phyloP scores from a whole-genome alignment of 768 basidiomycete species.

The Hericium erinaceus region DNA sequence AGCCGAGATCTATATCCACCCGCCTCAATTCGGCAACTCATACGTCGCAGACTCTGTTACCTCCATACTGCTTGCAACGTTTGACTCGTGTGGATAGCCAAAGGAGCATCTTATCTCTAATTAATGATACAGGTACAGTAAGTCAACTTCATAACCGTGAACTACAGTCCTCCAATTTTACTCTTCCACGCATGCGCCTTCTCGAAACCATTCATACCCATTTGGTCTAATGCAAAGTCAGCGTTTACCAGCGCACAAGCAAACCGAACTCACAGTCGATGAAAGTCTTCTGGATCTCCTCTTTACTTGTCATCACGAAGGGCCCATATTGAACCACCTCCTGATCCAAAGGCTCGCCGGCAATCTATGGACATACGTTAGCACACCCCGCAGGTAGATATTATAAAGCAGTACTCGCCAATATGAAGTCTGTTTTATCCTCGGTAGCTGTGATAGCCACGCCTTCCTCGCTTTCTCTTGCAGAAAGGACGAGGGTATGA shows the following conservation, averaged over 20 bases:
- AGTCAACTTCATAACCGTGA: not conserved
- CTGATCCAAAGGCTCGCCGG: constrained; percentile 56
- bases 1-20: no score
- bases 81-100: no score
- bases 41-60: no score
- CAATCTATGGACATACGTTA: not conserved
- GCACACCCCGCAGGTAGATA: no score
- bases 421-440: constrained; percentile 62
- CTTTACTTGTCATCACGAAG: constrained; percentile 75
- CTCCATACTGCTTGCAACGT: no score
- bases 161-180: constrained; percentile 44
- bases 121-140: no score
- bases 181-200: constrained; percentile 83
- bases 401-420: constrained; percentile 36
- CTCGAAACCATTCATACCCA: constrained; percentile 83
- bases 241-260: not conserved
- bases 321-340: constrained; percentile 82
- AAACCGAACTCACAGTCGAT: constrained; percentile 52
- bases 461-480: constrained; percentile 50
- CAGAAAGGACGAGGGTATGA: constrained; percentile 81
- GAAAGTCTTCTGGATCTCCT: constrained; percentile 78
- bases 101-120: no score
- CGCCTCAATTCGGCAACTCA: no score
- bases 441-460: constrained; percentile 51
- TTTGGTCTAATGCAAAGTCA: constrained; percentile 42